Evolutionary conservation across 2,329 filamentous ascomycete species (phyloP).

Genomic region (Berkeleyomyces basicola): DNA sequence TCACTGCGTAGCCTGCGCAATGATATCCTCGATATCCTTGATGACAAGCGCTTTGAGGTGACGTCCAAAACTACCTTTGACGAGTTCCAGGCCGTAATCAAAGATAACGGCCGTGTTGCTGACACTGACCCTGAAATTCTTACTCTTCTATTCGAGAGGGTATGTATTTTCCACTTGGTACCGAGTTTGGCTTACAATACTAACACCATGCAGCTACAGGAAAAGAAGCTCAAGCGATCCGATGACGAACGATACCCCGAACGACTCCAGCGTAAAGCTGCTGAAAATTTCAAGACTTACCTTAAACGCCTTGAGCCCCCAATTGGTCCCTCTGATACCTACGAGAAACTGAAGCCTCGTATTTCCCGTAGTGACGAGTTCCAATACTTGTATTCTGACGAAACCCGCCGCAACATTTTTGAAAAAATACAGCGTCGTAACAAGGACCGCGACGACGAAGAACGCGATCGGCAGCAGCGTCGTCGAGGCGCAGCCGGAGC

Average conservation of each 20-base stretch:
- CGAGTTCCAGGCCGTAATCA: constrained; percentile 70
- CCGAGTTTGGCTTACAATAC: not conserved
- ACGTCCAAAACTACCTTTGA: constrained; percentile 73
- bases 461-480: constrained; percentile 38
- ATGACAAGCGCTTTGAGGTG: constrained; percentile 85
- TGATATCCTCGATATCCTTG: constrained; percentile 72
- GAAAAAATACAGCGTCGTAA: constrained; percentile 82
- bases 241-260: constrained; percentile 79
- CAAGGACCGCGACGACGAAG: constrained; percentile 83
- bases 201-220: constrained; percentile 44
- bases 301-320: constrained; percentile 87
- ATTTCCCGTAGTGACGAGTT: constrained; percentile 74
- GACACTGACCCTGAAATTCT: constrained; percentile 69
- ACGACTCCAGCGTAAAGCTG: constrained; percentile 66
- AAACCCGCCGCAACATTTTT: constrained; percentile 67
- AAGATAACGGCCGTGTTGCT: constrained; percentile 73
- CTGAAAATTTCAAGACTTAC: constrained; percentile 68
- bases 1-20: constrained; percentile 67
- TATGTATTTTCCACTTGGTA: constrained; percentile 25
- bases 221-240: constrained; percentile 65
- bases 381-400: constrained; percentile 65
- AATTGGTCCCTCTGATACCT: constrained; percentile 60
- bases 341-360: constrained; percentile 70
- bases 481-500: constrained; percentile 28
- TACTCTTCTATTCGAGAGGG: constrained; percentile 67